Percentiles rank a stretch among this genome's conserved stretches.
These are phyloP conservation scores for Salix brachista DNA, from an alignment of 345 rosid genomes.

Conservation along the genomic window DNA sequence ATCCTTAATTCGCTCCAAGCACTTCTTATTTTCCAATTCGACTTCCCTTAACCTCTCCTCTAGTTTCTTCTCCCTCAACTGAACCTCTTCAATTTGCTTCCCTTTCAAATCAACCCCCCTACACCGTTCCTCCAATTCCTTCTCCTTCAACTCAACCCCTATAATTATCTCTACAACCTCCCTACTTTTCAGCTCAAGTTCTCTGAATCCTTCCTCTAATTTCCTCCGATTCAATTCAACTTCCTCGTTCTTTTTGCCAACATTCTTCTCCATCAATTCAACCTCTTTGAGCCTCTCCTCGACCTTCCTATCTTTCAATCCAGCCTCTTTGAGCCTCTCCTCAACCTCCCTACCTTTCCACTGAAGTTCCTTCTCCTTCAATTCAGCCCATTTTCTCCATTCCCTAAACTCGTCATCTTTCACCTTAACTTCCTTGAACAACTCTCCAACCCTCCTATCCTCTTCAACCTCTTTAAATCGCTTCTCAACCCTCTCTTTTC, in stretches of 20 bases:
- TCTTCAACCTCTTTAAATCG: slow-evolving; percentile 8
- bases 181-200: slow-evolving; percentile 15
- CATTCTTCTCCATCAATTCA: slow-evolving; percentile 13
- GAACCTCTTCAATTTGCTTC: slow-evolving; percentile 15
- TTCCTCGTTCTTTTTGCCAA: slow-evolving; percentile 9
- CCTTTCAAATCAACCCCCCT: slow-evolving; percentile 7
- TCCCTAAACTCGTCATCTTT: background rate
- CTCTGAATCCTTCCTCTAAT: background rate
- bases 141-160: slow-evolving; percentile 11
- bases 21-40: slow-evolving; percentile 11
- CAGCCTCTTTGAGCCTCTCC: slow-evolving; percentile 19
- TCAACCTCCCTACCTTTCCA: slow-evolving; percentile 4
- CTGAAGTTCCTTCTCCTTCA: background rate
- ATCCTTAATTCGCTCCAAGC: slow-evolving; percentile 20
- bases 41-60: slow-evolving; percentile 12
- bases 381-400: background rate
- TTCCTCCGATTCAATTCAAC: slow-evolving; percentile 7
- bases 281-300: slow-evolving; percentile 15
- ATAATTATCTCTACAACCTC: slow-evolving; percentile 13
- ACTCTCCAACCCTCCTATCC: background rate
- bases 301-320: slow-evolving; percentile 20
- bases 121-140: slow-evolving; percentile 10
- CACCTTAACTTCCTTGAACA: background rate
- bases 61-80: slow-evolving; percentile 27
- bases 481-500: slow-evolving; percentile 2